Base-by-base conservation (phyloP, 192 early-diverging fungal species). In the Spizellomyces punctatus region DNA sequence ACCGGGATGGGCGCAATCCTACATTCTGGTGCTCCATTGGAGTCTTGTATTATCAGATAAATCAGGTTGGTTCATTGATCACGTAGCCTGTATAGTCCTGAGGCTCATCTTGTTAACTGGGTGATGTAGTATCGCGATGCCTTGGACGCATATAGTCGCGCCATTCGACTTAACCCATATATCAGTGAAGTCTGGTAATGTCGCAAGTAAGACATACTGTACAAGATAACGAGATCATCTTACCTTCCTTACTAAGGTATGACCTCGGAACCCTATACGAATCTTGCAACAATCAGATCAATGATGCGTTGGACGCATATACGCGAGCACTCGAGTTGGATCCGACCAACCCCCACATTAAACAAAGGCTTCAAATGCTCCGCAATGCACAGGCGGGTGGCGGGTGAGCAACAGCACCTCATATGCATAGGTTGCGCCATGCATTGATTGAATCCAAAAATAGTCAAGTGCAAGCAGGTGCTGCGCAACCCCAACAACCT, bases 11-110 rank as follows among this genome's bases (percentile, higher is more conserved):
- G 12, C 88, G 90, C 58, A 98, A 98, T 69, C 95, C 96, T 8
- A 93, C 91, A 8, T 98, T 98, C 75, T 99, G 98, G 98, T 97
- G 95, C 78, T 97, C 95, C 2, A 99, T 99, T 72, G 98, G 98
- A 58, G 94, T 98, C 0, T 79, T 99, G 6, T 99, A 99, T 73
- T 99, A 92, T 83, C 93, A 98, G 74, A 96, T 98, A 63, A 95
- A 91, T 63, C 93, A 94, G 64, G 85, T 36, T 3, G 27, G 27
- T 36, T 0, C 27, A 36, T 0, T 36, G 27, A 36, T 36, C 27
- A 36, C 27, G 27, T 36, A 36, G 27, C 27, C 27, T 36, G 27
- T 86, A 57, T 67, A 17, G 21, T 54, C 50, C 17, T 19, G 50
- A 52, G 12, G 50, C 50, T 12, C 50, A 54, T n/a, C 12, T 12